Evolutionary conservation across 1,284 basidiomycete genomes (phyloP).

Genomic region (Rhodotorula mucilaginosa): DNA sequence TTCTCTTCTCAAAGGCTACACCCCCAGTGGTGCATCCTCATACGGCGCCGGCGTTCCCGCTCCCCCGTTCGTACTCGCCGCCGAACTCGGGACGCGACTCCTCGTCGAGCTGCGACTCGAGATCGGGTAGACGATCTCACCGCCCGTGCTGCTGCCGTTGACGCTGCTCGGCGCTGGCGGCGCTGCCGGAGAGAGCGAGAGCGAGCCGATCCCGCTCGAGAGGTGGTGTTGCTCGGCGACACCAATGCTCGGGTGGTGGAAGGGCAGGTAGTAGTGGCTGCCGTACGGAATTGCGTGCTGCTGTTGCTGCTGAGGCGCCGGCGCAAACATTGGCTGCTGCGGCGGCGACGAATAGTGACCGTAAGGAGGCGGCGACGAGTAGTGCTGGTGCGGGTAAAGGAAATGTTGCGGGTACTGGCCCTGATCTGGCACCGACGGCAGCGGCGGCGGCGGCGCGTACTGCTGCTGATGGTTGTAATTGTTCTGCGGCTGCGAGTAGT

Average conservation of each 20-base stretch:
- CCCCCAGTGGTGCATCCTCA: too few relatives aligned
- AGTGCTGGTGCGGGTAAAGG: too few relatives aligned
- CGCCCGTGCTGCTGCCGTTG: background rate
- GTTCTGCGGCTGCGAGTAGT: background rate
- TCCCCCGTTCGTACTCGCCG: background rate
- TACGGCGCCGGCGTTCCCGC: too few relatives aligned
- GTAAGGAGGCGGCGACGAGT: too few relatives aligned
- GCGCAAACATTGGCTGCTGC: too few relatives aligned
- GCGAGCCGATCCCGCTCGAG: background rate
- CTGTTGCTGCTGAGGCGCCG: too few relatives aligned
- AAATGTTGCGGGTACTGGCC: too few relatives aligned
- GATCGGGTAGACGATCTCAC: background rate
- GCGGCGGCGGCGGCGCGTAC: background rate
- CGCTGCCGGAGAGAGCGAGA: background rate
- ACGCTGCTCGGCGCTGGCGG: background rate
- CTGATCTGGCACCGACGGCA: too few relatives aligned
- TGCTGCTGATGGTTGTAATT: background rate
- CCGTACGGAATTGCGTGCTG: background rate
- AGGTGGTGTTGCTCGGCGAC: background rate
- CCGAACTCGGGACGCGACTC: background rate
- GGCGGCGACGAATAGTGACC: too few relatives aligned
- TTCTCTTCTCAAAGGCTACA: too few relatives aligned
- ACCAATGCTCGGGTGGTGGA: background rate
- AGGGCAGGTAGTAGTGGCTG: too few relatives aligned
- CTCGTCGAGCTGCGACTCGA: conserved; percentile 1